Evolutionary conservation across 2,329 filamentous ascomycete species (phyloP), one percentile per base, ranked within the genome.

Genomic region (Colletotrichum cuscutae): DNA sequence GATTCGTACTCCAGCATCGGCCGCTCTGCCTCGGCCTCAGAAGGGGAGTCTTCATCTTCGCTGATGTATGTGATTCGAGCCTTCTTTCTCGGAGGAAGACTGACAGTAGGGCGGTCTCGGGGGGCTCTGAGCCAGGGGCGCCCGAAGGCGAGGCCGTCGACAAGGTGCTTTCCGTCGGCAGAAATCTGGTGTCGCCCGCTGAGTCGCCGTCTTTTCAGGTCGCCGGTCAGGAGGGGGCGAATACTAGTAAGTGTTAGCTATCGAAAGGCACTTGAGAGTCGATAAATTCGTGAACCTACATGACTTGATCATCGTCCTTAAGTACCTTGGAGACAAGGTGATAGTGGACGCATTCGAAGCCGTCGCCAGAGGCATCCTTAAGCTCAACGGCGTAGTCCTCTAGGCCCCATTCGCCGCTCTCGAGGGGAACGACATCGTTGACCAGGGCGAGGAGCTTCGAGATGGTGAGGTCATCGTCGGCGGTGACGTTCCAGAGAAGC

Each of bases 351-450:
- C 94, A 97, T 82, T 98, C 96, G 76, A 94, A 98, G 58, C 89
- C 91, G 22, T 82, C 85, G n/a, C 88, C 88, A 49, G 84, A 82
- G 32, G 79, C 77, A 68, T 88, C 86, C 24, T 82, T 82, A 4
- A 98, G 87, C 81, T 97, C 94, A 35, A 98, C 94, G 9, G 89
- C 89, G 81, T 98, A 98, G 80, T 98, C 94, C 78, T 98, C 95
- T 4, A 98, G 84, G 0, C 94, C 95, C 94, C 95, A 98, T 72
- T 95, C 87, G 53, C 88, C 87, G 69, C 92, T 91, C 83, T 98
- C 95, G 0, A 98, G 89, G 0, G 95, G 95, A 2, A 98, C 85
- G 19, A 93, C 88, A 56, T 94, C 90, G 82, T 97, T 95, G 76
- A 98, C 86, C 73, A 94, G 89, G 75, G 93, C 90, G 49, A 98